Base-by-base conservation (phyloP, 148 eudicot species). In the Nyssa sinensis region DNA sequence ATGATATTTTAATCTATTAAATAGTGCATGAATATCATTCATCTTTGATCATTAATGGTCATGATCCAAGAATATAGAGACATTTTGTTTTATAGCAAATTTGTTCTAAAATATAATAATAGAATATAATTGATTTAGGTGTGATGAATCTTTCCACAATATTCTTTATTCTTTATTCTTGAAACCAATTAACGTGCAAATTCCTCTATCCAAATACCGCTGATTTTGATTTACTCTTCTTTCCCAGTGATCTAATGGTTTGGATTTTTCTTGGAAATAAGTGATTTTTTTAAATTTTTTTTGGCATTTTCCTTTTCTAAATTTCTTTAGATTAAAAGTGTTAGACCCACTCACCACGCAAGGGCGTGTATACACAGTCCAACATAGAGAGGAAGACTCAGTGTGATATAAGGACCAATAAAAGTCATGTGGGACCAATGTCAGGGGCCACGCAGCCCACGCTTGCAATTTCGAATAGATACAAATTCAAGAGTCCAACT, bases 101-200 rank as follows among this genome's bases (percentile, higher is more conserved):
- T n/a, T n/a, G n/a, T n/a, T n/a, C n/a, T n/a, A n/a, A n/a, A n/a
- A n/a, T n/a, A n/a, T n/a, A 71, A 59, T 71, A 31, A 17, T 47
- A 28, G 23, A 13, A 55, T 17, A 49, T 34, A 60, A 25, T 35
- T 59, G 16, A 33, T 33, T 41, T 60, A 25, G 74, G 74, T 71
- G 25, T 5, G 74, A 49, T 37, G 74, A 37, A 25, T 29, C 65
- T 60, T 71, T 71, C 74, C n/a, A 9, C 31, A n/a, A n/a, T n/a
- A 14, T 28, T 30, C 60, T 47, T 41, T 1, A 55, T 55, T 55
- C 59, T 55, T 7, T 31, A 55, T 13, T 71, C 30, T 30, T 16
- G 10, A 11, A n/a, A 4, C 10, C 31, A 3, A 4, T 37, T 60
- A 37, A 60, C 74, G 64, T 60, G 55, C 19, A 27, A 71, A 60